phyloP scores from a whole-genome alignment of 2,329 filamentous ascomycete genomes.

The Neofusicoccum kwambonambiense region DNA sequence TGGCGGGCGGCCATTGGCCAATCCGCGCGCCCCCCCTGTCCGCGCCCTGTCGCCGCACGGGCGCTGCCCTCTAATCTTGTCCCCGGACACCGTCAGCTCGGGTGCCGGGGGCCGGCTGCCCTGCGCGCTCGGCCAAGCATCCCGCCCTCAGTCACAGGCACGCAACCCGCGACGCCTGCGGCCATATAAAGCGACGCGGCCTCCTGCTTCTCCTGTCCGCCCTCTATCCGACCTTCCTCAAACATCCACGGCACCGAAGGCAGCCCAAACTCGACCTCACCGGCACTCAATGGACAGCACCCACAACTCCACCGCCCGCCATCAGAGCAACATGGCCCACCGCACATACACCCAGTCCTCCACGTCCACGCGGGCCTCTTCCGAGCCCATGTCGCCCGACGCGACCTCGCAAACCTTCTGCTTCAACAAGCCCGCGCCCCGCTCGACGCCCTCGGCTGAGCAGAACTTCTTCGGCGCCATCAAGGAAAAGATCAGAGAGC shows the following conservation, averaged over 20 bases:
- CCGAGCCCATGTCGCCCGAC: conserved; percentile 3
- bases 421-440: conserved; percentile 14
- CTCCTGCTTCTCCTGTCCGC: not conserved
- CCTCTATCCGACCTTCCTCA: not conserved
- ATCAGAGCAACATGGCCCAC: not conserved
- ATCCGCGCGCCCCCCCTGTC: not conserved
- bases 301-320: not conserved
- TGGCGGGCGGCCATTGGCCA: not conserved
- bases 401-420: conserved; percentile 12
- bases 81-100: conserved; percentile 7
- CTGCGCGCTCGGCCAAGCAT: conserved; percentile 2
- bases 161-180: no score
- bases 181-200: not conserved
- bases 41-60: not conserved
- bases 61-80: not conserved
- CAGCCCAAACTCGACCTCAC: not conserved
- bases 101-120: not conserved
- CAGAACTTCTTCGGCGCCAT: conserved; percentile 38
- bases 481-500: conserved; percentile 32
- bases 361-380: not conserved
- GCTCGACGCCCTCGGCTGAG: conserved; percentile 28
- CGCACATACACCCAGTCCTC: conserved; percentile 14
- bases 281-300: not conserved
- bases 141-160: not conserved
- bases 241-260: not conserved